A percentile compares a stretch with the other conserved stretches of the same genome.
These are phyloP conservation scores for Phialophora macrospora DNA, from an alignment of 2,329 filamentous ascomycete species.

Conservation along the genomic window DNA sequence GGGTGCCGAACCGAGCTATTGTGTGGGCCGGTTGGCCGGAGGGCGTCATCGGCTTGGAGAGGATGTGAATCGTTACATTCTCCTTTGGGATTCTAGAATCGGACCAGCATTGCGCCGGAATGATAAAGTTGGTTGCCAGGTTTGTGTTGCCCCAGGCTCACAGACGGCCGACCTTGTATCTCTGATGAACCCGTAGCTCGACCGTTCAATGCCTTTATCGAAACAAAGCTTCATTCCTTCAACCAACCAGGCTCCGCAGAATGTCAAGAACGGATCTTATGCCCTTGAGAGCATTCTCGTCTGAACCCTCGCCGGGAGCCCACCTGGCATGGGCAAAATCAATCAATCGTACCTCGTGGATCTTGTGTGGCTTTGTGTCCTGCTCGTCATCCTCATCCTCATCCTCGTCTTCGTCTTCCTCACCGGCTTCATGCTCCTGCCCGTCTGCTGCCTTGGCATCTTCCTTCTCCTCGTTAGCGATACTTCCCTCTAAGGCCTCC, in stretches of 20 bases:
- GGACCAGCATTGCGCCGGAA: neutral
- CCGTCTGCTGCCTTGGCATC: constrained; percentile 30
- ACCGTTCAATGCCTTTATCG: too few species aligned
- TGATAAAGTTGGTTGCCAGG: neutral
- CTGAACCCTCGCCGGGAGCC: constrained; percentile 79
- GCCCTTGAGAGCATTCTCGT: constrained; percentile 80
- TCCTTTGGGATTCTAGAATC: neutral
- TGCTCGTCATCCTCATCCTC: constrained; percentile 44
- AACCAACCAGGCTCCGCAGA: constrained; percentile 60
- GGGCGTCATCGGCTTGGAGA: constrained; percentile 76
- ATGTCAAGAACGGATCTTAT: constrained; percentile 73
- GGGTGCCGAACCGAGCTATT: constrained; percentile 77
- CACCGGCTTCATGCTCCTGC: constrained; percentile 23
- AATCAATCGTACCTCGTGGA: constrained; percentile 84
- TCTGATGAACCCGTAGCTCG: neutral
- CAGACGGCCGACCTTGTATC: neutral
- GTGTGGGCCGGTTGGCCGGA: constrained; percentile 88
- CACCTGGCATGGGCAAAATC: constrained; percentile 94
- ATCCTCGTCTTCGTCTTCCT: constrained; percentile 41
- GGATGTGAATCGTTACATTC: constrained; percentile 44
- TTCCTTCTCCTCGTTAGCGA: constrained; percentile 46
- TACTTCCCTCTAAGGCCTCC: constrained; percentile 57
- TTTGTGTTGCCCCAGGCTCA: neutral
- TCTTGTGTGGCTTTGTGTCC: constrained; percentile 62
- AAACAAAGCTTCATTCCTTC: neutral